Evolutionary conservation across 2,329 filamentous ascomycete species (phyloP).

Genomic region (Aspergillus cejpii): DNA sequence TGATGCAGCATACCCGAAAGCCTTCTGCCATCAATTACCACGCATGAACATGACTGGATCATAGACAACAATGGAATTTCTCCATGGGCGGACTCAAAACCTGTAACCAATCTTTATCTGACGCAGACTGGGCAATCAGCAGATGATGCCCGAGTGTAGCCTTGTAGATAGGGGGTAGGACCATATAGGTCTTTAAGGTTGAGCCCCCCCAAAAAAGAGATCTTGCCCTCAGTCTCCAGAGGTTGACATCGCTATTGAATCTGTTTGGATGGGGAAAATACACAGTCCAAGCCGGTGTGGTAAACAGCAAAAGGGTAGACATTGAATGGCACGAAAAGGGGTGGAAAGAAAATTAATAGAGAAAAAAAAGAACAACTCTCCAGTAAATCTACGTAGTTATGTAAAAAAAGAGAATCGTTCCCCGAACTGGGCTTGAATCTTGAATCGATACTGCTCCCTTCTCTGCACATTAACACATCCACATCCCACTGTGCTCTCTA

Average conservation of each 20-base stretch:
- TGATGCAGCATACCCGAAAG: slow-evolving; percentile 7
- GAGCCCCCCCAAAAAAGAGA: no score
- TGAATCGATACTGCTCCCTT: not conserved
- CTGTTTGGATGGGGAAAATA: no score
- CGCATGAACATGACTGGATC: slow-evolving; percentile 15
- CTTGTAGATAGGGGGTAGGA: no score
- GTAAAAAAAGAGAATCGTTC: not conserved
- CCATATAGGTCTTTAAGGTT: no score
- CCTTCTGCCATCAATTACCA: slow-evolving; percentile 6
- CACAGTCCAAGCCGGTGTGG: no score
- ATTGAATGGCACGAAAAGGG: not conserved
- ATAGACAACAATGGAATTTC: slow-evolving; percentile 18
- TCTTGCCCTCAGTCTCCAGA: no score
- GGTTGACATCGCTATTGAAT: no score
- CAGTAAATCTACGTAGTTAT: not conserved
- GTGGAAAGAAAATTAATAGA: not conserved
- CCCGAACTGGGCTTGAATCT: not conserved
- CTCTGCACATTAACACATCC: slow-evolving; percentile 10
- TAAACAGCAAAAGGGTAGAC: not conserved
- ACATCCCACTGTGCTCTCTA: slow-evolving; percentile 9
- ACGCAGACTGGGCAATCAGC: not conserved
- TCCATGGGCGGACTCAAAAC: slow-evolving; percentile 1
- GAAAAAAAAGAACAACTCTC: not conserved
- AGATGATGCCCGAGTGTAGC: no score
- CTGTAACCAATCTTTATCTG: not conserved